phyloP scores from a whole-genome alignment of 1,139 yeast genomes.

The Taphrina communis region DNA sequence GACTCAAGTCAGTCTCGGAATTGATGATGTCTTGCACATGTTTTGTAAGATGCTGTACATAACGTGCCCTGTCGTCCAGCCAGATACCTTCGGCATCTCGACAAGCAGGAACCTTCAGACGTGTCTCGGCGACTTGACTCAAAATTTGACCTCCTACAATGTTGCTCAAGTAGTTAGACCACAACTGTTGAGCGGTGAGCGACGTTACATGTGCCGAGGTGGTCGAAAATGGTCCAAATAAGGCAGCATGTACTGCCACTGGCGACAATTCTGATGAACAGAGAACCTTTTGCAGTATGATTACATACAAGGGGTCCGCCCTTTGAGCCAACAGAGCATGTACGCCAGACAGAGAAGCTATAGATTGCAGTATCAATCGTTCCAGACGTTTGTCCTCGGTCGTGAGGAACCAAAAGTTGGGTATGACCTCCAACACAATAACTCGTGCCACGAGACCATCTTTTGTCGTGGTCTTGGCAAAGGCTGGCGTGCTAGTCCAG shows the following conservation, averaged over 20 bases:
- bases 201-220: background rate
- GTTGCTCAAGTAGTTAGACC: slow-evolving; percentile 9
- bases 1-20: background rate
- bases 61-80: slow-evolving; percentile 10
- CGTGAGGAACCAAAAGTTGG: slow-evolving; percentile 18
- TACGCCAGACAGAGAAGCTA: slow-evolving; percentile 28
- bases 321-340: slow-evolving; percentile 16
- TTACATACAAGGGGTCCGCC: background rate
- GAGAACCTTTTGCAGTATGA: slow-evolving; percentile 12
- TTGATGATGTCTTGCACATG: background rate
- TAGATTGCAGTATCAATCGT: background rate
- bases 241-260: background rate
- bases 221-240: background rate
- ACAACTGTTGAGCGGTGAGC: slow-evolving; percentile 16
- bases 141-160: slow-evolving; percentile 17
- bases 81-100: background rate
- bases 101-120: background rate
- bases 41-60: background rate
- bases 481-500: slow-evolving; percentile 11
- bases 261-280: background rate
- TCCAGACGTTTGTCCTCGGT: background rate
- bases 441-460: slow-evolving; percentile 17
- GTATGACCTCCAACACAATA: slow-evolving; percentile 19
- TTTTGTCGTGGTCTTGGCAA: slow-evolving; percentile 1
- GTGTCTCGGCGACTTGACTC: slow-evolving; percentile 13